These are phyloP conservation scores for Novymonas esmeraldas DNA, from an alignment of 208 protist species.

Conservation along the genomic window DNA sequence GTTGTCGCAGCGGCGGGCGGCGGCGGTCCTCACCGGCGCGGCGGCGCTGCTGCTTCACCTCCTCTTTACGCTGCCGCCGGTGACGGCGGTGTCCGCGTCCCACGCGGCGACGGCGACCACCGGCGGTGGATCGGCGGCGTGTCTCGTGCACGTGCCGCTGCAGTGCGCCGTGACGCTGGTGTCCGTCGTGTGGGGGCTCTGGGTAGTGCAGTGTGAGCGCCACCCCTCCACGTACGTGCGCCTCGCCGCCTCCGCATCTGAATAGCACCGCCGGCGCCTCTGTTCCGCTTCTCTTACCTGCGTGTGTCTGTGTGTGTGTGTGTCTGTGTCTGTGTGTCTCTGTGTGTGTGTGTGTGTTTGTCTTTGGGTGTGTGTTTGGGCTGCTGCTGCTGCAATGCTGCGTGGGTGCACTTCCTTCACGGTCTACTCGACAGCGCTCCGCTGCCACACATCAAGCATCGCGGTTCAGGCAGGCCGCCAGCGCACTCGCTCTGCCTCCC, in stretches of 20 bases:
- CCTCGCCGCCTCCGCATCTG: neutral
- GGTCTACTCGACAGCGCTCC: too few relatives aligned
- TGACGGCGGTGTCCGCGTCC: constrained; percentile 10
- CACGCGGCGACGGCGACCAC: neutral
- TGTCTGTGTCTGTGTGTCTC: neutral
- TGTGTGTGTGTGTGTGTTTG: neutral
- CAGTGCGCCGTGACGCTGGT: constrained; percentile 50
- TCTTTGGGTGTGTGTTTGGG: neutral
- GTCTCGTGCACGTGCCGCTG: constrained; percentile 48
- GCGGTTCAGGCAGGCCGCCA: too few relatives aligned
- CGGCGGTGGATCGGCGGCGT: constrained; percentile 35
- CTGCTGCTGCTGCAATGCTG: neutral
- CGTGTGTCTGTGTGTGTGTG: constrained; percentile 5
- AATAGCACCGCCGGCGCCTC: too few relatives aligned
- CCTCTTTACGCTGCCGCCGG: constrained; percentile 14
- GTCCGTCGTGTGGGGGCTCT: constrained; percentile 52
- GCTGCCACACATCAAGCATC: too few relatives aligned
- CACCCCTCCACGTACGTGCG: constrained; percentile 24
- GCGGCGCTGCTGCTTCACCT: constrained; percentile 18
- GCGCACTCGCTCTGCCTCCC: too few relatives aligned
- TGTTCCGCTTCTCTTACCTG: too few relatives aligned
- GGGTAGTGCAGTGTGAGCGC: constrained; percentile 38
- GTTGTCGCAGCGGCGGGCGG: constrained; percentile 7
- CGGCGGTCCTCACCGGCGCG: constrained; percentile 21
- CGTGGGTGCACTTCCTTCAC: too few relatives aligned